Base-by-base conservation (phyloP, 129 eudicot species). In the Apium graveolens region DNA sequence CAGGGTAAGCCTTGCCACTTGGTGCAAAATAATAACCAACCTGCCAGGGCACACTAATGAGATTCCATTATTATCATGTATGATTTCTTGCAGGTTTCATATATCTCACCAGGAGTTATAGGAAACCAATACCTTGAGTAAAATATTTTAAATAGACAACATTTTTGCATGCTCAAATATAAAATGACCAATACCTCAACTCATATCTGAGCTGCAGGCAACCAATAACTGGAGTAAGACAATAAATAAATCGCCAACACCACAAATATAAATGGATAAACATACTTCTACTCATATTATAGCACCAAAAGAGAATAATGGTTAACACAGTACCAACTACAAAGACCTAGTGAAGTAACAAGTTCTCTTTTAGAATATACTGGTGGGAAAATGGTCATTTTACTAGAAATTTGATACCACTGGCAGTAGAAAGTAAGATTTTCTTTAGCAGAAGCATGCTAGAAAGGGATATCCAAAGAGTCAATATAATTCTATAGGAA, bases 1-100 rank as follows among this genome's bases (percentile, higher is more conserved):
- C 97, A 81, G 98, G 98, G 78, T 94, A 94, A 73, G 98, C 96
- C 90, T 94, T 94, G 78, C 97, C 97, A 82, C 98, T 94, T 76
- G 98, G 98, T 75, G 98, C 98, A 83, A 88, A 91, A 89, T 94
- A 94, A 86, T 94, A 94, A 57, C 98, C 98, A 62, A 94, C 97
- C 98, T 93, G 88, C 79, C 85, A 57, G 27, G 49, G 57, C 48
- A 81, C 79, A 53, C 16, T 81, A 81, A 83, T 60, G 68, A 88
- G 75, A 77, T 78, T 69, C 63, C 53, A 78, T 37, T 73, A 66
- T 76, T 37, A 81, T 78, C 83, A 78, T 71, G 60, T 78, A 84
- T 38, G 21, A 49, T 32, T 9, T 2, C 32, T 26, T 60, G 31
- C 16, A 60, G 14, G 10, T 57, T n/a, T 60, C 65, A 24, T 55